These are phyloP conservation scores for Solanum medicagineum DNA, from an alignment of 257 asterid genomes.

Conservation along the genomic window DNA sequence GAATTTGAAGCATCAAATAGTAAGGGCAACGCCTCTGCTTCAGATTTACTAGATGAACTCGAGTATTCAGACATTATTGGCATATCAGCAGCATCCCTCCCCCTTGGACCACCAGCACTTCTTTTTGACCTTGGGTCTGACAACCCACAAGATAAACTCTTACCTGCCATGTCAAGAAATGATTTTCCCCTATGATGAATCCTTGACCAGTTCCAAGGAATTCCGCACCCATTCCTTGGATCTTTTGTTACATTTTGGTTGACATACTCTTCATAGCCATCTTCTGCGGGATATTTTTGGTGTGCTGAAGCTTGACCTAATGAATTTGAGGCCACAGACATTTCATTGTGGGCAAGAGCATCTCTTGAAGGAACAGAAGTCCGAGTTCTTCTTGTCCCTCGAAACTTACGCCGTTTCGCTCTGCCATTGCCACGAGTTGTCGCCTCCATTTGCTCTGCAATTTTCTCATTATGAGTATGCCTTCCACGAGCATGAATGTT, in stretches of 20 bases:
- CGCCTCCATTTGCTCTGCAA: constrained; percentile 23
- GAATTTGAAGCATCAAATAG: constrained; percentile 68
- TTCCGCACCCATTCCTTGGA: constrained; percentile 76
- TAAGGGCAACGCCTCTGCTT: constrained; percentile 75
- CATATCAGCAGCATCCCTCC: constrained; percentile 32
- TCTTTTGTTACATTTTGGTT: constrained; percentile 29
- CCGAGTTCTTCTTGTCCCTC: constrained; percentile 59
- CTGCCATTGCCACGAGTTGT: constrained; percentile 25
- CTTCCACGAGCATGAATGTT: constrained; percentile 22
- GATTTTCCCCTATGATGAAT: constrained; percentile 87
- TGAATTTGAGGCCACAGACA: constrained; percentile 88
- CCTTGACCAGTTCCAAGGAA: constrained; percentile 93
- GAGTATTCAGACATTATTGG: constrained; percentile 44
- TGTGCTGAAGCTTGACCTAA: constrained; percentile 33
- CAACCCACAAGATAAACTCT: constrained; percentile 85
- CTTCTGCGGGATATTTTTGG: constrained; percentile 22
- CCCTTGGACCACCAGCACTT: constrained; percentile 22
- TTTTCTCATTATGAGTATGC: constrained; percentile 16
- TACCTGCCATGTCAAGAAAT: constrained; percentile 81
- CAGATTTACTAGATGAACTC: constrained; percentile 59
- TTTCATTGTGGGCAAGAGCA: constrained; percentile 47
- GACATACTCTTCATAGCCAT: constrained; percentile 28
- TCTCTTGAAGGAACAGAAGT: constrained; percentile 35
- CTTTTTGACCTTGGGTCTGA: constrained; percentile 61
- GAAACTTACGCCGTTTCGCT: constrained; percentile 66